These are phyloP conservation scores for Fusarium euwallaceae DNA, from an alignment of 2,329 filamentous ascomycete species.

Conservation along the genomic window DNA sequence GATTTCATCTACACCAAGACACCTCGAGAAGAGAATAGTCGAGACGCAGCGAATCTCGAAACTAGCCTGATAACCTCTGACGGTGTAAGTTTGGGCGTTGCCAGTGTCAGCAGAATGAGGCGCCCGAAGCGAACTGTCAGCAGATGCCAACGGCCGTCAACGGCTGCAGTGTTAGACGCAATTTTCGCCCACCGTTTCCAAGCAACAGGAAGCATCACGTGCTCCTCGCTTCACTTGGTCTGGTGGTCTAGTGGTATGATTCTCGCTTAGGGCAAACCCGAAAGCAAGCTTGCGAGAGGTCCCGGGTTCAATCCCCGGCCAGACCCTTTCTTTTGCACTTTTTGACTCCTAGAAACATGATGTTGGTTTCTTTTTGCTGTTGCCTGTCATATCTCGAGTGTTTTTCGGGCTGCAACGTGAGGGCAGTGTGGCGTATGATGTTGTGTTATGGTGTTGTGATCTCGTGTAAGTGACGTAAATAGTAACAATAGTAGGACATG, in stretches of 20 bases:
- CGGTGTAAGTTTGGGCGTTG: not conserved
- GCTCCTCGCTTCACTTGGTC: constrained; percentile 47
- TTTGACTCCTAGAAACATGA: not conserved
- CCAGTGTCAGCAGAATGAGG: not conserved
- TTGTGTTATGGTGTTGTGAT: not conserved
- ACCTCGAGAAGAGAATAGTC: not conserved
- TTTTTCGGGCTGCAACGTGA: not conserved
- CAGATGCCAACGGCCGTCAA: not conserved
- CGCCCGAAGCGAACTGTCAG: not conserved
- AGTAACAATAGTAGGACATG: not conserved
- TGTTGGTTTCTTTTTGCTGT: not conserved
- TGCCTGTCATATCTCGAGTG: not conserved
- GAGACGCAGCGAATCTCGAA: not conserved
- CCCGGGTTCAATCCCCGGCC: constrained; percentile 62
- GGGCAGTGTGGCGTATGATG: not conserved
- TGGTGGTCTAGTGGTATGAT: constrained; percentile 78
- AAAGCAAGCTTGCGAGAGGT: constrained; percentile 58
- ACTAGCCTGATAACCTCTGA: not conserved
- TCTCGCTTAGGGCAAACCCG: constrained; percentile 74
- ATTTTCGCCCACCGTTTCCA: not conserved
- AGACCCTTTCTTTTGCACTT: constrained; percentile 52
- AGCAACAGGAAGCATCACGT: not conserved
- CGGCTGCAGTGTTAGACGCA: not conserved
- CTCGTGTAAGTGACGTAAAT: not conserved
- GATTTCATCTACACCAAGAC: not conserved